phyloP scores from a whole-genome alignment of 345 rosid genomes.

The Tarenaya hassleriana region DNA sequence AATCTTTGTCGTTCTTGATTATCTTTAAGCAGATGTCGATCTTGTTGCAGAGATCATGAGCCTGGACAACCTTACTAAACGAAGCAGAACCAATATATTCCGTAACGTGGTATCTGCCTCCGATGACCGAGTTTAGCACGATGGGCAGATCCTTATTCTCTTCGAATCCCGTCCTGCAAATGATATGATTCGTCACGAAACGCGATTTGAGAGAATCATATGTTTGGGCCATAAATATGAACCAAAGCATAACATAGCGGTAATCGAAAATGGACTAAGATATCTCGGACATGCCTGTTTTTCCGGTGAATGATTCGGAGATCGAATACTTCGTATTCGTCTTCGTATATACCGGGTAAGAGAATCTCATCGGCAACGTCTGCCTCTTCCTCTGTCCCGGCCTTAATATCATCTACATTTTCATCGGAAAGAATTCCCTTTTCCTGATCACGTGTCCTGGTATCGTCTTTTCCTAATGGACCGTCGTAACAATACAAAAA shows the following conservation, averaged over 20 bases:
- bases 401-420: too few species aligned
- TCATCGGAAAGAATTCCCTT: constrained; percentile 7
- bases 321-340: constrained; percentile 76
- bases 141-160: constrained; percentile 78
- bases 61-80: constrained; percentile 89
- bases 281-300: constrained; percentile 49
- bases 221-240: too few species aligned
- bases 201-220: too few species aligned
- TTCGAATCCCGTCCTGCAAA: constrained; percentile 93
- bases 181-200: constrained; percentile 3
- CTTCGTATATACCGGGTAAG: constrained; percentile 34
- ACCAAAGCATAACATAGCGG: too few species aligned
- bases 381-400: constrained; percentile 27
- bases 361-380: constrained; percentile 40
- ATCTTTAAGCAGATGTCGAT: constrained; percentile 86
- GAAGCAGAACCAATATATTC: constrained; percentile 96
- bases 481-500: constrained; percentile 20
- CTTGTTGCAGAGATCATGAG: constrained; percentile 69
- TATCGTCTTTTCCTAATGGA: constrained; percentile 26
- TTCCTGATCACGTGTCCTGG: constrained; percentile 26
- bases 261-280: too few species aligned
- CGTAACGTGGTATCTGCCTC: constrained; percentile 79
- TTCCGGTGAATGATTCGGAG: constrained; percentile 84
- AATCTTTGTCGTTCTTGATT: constrained; percentile 94
- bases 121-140: constrained; percentile 59